Conservation (phyloP, 805 yeast species). For the Yarrowia sp. region DNA sequence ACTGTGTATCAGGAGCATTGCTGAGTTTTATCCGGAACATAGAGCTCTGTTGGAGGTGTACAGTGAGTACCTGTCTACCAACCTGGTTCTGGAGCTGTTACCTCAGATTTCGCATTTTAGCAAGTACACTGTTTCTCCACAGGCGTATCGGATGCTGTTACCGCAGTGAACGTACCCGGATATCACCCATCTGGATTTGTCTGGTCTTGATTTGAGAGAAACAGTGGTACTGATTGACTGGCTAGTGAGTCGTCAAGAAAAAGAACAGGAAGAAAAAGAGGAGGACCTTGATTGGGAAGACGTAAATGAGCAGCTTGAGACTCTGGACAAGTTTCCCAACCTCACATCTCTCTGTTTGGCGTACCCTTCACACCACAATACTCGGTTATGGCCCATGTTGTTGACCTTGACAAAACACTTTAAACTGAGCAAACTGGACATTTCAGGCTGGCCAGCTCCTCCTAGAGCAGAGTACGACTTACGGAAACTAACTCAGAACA, state of each 20-base stretch:
- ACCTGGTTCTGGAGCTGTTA: not conserved
- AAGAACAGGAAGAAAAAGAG: not conserved
- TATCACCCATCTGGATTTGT: not conserved
- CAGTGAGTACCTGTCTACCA: not conserved
- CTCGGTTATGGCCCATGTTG: slow-evolving; percentile 4
- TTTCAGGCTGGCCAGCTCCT: not conserved
- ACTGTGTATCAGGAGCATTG: not conserved
- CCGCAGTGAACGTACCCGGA: not conserved
- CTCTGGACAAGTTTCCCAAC: not conserved
- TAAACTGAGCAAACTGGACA: not conserved
- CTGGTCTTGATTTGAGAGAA: not conserved
- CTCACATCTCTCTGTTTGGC: not conserved
- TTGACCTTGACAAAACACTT: not conserved
- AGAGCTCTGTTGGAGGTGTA: not conserved
- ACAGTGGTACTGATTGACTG: not conserved
- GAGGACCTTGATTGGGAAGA: not conserved
- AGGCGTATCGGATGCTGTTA: not conserved
- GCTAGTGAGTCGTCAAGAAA: not conserved
- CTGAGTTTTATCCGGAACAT: not conserved
- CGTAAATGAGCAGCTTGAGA: not conserved
- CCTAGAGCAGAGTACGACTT: slow-evolving; percentile 1
- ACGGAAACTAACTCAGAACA: not conserved
- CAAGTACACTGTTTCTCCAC: not conserved
- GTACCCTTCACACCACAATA: not conserved
- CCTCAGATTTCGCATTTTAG: not conserved